Evolutionary conservation across 2,329 filamentous ascomycete species (phyloP), one percentile per base, ranked within the genome.

Genomic region (Chalaropsis ovoidea): DNA sequence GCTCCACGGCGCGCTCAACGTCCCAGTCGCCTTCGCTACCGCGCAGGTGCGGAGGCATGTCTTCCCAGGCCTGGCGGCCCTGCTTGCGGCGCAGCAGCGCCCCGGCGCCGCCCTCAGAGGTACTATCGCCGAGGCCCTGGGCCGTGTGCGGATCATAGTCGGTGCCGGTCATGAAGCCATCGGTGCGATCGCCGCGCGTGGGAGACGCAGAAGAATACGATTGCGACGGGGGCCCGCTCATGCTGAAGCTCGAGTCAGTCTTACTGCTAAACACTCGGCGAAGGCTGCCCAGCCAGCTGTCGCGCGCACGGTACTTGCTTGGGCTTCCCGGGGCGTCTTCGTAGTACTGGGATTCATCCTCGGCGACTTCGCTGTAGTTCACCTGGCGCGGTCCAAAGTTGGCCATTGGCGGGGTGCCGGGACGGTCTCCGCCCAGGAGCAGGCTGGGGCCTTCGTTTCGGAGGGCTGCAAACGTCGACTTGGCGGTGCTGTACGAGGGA

Each of bases 1-100:
- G 82, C 75, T 90, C 86, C 1, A 87, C 82, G 1, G 88, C 87
- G 65, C 81, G 79, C 73, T 92, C 88, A 47, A 92, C 83, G 70
- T 91, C 88, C 88, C 88, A 89, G 65, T 90, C 87, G 74, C 84
- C 86, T 65, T 87, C 84, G 41, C 77, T 76, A 11, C 69, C 69
- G 15, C 62, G 64, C 10, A 70, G 70, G n/a, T 71, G 69, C 2
- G 71, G 74, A 4, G 69, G 72, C 66, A 67, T 67, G 45, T 65
- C 66, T 68, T 81, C 79, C 82, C 82, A 85, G 47, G 79, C 81
- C 10, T 77, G 77, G 2, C 81, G 76, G 8, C 82, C 82, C 61
- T 83, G 81, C 73, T 82, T 83, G 70, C 81, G 73, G 41, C 80
- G 75, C 67, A 83, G 75, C 67, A 84, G 73, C 6, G 73, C 74